A percentile compares a stretch with the other conserved stretches of the same genome.
Conservation (phyloP, 139 green algal species). For the Mychonastes homosphaera region DNA sequence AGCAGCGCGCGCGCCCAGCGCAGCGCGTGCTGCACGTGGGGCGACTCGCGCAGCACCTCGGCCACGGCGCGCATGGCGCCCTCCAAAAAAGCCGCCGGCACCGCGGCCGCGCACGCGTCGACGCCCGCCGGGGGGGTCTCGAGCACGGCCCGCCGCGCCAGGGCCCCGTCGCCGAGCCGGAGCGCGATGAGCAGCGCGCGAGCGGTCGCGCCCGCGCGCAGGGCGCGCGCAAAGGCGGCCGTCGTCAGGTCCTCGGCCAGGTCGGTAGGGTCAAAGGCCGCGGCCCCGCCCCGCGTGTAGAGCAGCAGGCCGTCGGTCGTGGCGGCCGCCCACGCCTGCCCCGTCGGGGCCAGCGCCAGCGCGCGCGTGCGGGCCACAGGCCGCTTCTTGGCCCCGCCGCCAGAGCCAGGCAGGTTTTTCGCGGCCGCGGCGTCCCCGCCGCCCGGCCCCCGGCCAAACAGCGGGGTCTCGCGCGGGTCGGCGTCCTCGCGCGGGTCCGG, state of each 20-base stretch:
- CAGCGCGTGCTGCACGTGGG: conserved; percentile 78
- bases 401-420: conserved; percentile 26
- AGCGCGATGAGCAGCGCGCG: conserved; percentile 69
- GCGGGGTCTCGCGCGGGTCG: conserved; percentile 7
- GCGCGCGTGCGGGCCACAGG: conserved; percentile 40
- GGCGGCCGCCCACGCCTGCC: conserved; percentile 67
- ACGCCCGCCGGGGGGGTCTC: not conserved
- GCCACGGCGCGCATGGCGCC: conserved; percentile 45
- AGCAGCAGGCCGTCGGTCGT: conserved; percentile 87
- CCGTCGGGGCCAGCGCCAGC: conserved; percentile 76
- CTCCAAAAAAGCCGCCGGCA: conserved; percentile 33
- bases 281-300: conserved; percentile 65
- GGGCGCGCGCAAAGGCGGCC: conserved; percentile 29
- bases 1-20: conserved; percentile 47
- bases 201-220: conserved; percentile 35
- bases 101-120: conserved; percentile 8
- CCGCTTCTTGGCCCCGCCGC: conserved; percentile 26
- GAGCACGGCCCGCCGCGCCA: conserved; percentile 49
- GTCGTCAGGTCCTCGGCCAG: conserved; percentile 85
- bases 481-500: conserved; percentile 24
- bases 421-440: conserved; percentile 15
- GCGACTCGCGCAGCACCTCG: conserved; percentile 34
- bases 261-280: conserved; percentile 91
- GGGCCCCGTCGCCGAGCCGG: conserved; percentile 54
- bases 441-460: not conserved